Base-by-base conservation (phyloP, 2,329 filamentous ascomycete genomes). In the Pseudocercospora cruenta region DNA sequence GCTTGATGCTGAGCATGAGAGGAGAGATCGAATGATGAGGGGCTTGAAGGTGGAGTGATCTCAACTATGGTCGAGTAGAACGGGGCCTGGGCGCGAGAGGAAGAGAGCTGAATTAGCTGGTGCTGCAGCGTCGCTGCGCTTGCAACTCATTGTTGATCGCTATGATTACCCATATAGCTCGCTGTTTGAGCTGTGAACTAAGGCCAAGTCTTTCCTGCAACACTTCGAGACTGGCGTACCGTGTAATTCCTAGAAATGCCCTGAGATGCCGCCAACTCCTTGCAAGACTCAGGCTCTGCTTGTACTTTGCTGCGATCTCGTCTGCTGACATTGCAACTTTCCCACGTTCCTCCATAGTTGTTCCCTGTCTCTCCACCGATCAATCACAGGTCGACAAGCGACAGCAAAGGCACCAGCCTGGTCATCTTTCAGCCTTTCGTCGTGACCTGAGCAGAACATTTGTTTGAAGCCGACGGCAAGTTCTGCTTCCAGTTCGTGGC, bases 391-490 rank as follows among this genome's bases (percentile, higher is more conserved):
- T 26, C 67, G 33, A 60, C 60, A 62, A 7, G 33, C 47, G 14
- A 49, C 53, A 8, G 65, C 67, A 51, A 69, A 63, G 10, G 53
- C 33, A 45, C 55, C 45, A 2, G 63, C 67, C 53, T 64, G 65
- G n/a, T 59, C 26, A 12, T 64, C 47, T 39, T 69, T 69, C 58
- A 67, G 10, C 49, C 24, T 58, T 14, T 67, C 60, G 19, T 61
- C 61, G 33, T 69, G 68, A 16, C 45, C 62, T 12, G 66, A 62
- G 47, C 67, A 69, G 22, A 65, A 69, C 65, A 66, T 67, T 4
- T 58, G 33, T 36, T 58, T 54, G 22, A 62, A 64, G 6, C 67
- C 63, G 9, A 49, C 33, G 1, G 47, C 66, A 19, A 69, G 43
- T 22, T 65, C 49, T 22, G 49, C 43, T 24, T 67, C 65, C 22